Percentiles rank a stretch among this genome's conserved stretches.
These are phyloP conservation scores for Amanita inopinata DNA, from an alignment of 768 basidiomycete genomes.

Conservation along the genomic window DNA sequence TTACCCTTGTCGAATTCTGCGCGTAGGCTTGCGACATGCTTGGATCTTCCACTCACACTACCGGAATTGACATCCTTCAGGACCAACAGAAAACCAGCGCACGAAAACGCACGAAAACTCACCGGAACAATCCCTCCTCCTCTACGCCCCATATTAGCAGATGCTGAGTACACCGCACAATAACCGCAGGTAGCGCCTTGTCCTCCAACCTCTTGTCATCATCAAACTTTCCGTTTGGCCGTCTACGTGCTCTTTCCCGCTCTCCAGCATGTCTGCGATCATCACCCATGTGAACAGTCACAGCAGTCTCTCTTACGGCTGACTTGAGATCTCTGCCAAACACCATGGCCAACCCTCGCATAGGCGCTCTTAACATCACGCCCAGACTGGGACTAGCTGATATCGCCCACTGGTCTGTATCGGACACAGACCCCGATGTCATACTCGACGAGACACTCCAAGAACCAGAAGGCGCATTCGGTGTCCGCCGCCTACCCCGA, in stretches of 20 bases:
- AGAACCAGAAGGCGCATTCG: constrained; percentile 49
- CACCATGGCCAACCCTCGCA: constrained; percentile 43
- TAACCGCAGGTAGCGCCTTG: constrained; percentile 59
- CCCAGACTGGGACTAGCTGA: constrained; percentile 45
- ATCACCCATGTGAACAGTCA: constrained; percentile 15
- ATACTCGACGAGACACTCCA: constrained; percentile 44
- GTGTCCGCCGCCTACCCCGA: constrained; percentile 41
- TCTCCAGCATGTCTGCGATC: constrained; percentile 10
- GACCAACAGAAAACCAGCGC: constrained; percentile 10
- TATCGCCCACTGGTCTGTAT: constrained; percentile 34
- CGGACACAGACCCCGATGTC: constrained; percentile 32
- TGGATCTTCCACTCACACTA: constrained; percentile 77
- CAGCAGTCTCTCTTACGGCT: constrained; percentile 21
- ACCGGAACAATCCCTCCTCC: constrained; percentile 85
- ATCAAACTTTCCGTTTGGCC: constrained; percentile 14
- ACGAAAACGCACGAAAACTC: constrained; percentile 17
- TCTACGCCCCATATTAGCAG: constrained; percentile 73
- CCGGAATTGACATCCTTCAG: constrained; percentile 14
- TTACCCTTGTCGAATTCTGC: constrained; percentile 75
- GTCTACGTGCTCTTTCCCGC: constrained; percentile 12
- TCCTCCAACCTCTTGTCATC: constrained; percentile 32
- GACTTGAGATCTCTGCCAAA: constrained; percentile 52
- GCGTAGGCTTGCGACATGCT: constrained; percentile 67
- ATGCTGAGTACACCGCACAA: constrained; percentile 78
- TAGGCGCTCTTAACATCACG: constrained; percentile 42